phyloP scores from a whole-genome alignment of 1,284 basidiomycete genomes.

The Trichosporon ovoides region DNA sequence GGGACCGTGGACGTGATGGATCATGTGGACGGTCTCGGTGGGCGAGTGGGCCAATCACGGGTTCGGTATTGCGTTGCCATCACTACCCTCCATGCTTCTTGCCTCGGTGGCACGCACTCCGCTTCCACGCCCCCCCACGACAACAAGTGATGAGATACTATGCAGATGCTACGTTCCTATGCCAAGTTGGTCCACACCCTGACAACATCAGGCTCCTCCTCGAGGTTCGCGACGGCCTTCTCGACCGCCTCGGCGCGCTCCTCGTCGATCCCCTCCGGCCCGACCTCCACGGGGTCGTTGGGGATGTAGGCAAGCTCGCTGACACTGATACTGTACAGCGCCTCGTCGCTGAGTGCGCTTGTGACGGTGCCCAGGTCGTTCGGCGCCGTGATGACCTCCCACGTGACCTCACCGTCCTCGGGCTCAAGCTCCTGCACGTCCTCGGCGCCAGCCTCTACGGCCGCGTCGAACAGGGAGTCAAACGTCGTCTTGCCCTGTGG shows the following conservation, averaged over 20 bases:
- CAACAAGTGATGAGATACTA: too few species aligned
- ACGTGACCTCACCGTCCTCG: constrained; percentile 27
- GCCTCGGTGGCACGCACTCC: too few species aligned
- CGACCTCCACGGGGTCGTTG: constrained; percentile 29
- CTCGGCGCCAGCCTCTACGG: constrained; percentile 49
- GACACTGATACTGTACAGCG: constrained; percentile 25
- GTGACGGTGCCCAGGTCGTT: constrained; percentile 30
- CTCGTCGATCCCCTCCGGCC: constrained; percentile 24
- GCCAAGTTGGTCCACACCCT: constrained; percentile 47
- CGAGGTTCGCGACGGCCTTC: constrained; percentile 32
- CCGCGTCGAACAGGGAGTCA: constrained; percentile 46
- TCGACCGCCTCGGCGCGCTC: constrained; percentile 32
- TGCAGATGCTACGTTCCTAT: too few species aligned
- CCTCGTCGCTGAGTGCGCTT: constrained; percentile 19
- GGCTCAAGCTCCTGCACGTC: constrained; percentile 49
- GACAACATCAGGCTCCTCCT: constrained; percentile 43
- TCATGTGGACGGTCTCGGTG: too few species aligned
- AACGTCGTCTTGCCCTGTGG: constrained; percentile 41
- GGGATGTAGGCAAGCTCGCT: constrained; percentile 41
- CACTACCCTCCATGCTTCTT: too few species aligned
- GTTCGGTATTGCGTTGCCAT: too few species aligned
- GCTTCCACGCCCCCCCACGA: too few species aligned
- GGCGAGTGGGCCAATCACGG: too few species aligned
- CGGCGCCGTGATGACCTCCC: constrained; percentile 34
- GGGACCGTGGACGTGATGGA: too few species aligned